Evolutionary conservation across 768 basidiomycete species (phyloP).

Genomic region (Mycena vitilis): DNA sequence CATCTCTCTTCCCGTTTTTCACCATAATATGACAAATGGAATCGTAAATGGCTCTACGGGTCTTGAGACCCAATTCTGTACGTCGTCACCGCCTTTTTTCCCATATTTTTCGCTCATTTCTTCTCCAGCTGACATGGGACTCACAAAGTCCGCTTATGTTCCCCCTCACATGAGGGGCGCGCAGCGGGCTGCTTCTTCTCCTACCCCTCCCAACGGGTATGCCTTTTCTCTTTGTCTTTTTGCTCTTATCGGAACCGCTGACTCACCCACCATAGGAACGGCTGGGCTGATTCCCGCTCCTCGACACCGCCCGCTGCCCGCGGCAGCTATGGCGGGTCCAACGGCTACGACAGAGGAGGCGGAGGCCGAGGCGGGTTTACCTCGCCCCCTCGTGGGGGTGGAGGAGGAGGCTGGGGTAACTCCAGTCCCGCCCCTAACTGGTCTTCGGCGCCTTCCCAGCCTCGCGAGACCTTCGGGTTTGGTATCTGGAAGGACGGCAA

Average conservation of each 20-base stretch:
- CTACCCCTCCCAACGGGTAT: slow-evolving; percentile 67
- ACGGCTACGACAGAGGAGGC: slow-evolving; percentile 53
- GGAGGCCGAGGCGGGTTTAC: slow-evolving; percentile 51
- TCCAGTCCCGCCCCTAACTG: slow-evolving; percentile 50
- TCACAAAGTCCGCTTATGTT: slow-evolving; percentile 87
- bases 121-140: slow-evolving; percentile 75
- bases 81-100: slow-evolving; percentile 42
- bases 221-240: slow-evolving; percentile 28
- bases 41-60: slow-evolving; percentile 81
- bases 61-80: slow-evolving; percentile 83
- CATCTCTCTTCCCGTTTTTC: slow-evolving; percentile 32
- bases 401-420: slow-evolving; percentile 56
- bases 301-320: slow-evolving; percentile 67
- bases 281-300: slow-evolving; percentile 81
- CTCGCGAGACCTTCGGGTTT: slow-evolving; percentile 67
- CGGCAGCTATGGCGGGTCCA: slow-evolving; percentile 58
- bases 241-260: slow-evolving; percentile 24
- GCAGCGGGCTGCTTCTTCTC: slow-evolving; percentile 85
- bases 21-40: slow-evolving; percentile 87
- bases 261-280: slow-evolving; percentile 57
- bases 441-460: slow-evolving; percentile 52
- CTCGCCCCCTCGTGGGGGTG: slow-evolving; percentile 55
- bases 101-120: slow-evolving; percentile 24
- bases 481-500: slow-evolving; percentile 92
- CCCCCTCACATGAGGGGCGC: slow-evolving; percentile 87